Conservation (phyloP, 371 early-diverging fungal species). For the Blakeslea trispora region DNA sequence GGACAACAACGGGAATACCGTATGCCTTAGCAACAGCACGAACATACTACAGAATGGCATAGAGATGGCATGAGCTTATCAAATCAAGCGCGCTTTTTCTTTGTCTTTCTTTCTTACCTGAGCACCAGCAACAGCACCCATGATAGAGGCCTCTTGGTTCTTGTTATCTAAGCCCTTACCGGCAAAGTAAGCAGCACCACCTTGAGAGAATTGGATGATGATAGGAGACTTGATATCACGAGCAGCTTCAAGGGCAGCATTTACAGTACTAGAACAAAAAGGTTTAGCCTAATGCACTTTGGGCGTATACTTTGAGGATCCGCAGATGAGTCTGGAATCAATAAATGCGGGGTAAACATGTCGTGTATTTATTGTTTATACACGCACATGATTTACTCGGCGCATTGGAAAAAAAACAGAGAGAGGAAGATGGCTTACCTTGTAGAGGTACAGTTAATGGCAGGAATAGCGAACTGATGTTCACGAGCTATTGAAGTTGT, state of each 20-base stretch:
- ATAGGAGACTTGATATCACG: constrained; percentile 87
- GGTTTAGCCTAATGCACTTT: constrained; percentile 2
- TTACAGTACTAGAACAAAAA: constrained; percentile 64
- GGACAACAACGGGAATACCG: constrained; percentile 86
- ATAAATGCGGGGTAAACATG: not conserved
- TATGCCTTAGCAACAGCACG: constrained; percentile 86
- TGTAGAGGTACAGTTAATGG: constrained; percentile 92
- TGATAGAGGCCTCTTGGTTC: constrained; percentile 83
- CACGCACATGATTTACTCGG: constrained; percentile 6
- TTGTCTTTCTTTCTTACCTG: constrained; percentile 37
- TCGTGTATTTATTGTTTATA: not conserved
- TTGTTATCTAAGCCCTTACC: constrained; percentile 90
- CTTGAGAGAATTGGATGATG: constrained; percentile 92
- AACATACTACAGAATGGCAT: constrained; percentile 59
- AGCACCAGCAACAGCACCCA: constrained; percentile 90
- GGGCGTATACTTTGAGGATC: not conserved
- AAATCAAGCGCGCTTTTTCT: not conserved
- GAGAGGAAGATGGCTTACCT: constrained; percentile 46
- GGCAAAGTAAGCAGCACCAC: constrained; percentile 86
- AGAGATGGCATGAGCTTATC: not conserved
- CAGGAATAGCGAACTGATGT: constrained; percentile 88
- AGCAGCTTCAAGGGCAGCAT: constrained; percentile 91
- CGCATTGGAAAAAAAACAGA: not conserved
- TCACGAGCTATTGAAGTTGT: constrained; percentile 63
- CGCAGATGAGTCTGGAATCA: constrained; percentile 6